Conservation (phyloP, 2,329 filamentous ascomycete genomes). For the Colletotrichum navitas region DNA sequence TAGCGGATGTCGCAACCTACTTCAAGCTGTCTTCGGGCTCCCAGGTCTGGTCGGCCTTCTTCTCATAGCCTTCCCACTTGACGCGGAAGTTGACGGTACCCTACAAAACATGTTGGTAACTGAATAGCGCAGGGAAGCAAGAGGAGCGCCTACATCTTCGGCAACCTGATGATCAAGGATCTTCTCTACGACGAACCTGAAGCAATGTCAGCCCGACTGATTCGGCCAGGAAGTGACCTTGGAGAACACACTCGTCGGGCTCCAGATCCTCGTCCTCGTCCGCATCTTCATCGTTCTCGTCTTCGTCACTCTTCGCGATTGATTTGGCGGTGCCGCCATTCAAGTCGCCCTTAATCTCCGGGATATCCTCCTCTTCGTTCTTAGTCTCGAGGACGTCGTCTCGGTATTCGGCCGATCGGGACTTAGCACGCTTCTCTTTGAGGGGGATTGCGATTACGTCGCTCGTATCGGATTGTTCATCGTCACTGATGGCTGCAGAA, state of each 20-base stretch:
- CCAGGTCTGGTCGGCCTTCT: constrained; percentile 80
- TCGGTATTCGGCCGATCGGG: constrained; percentile 27
- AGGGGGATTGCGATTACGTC: constrained; percentile 30
- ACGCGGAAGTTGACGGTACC: constrained; percentile 74
- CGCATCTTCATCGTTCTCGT: constrained; percentile 53
- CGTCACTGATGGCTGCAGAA: constrained; percentile 54
- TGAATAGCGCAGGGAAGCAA: background rate
- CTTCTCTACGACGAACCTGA: constrained; percentile 79
- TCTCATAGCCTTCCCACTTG: constrained; percentile 85
- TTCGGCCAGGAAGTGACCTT: background rate
- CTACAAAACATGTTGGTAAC: constrained; percentile 47
- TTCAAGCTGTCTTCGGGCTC: constrained; percentile 79
- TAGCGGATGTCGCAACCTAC: constrained; percentile 53
- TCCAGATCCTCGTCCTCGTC: constrained; percentile 58
- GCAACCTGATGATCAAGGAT: constrained; percentile 76
- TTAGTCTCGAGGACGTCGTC: constrained; percentile 27
- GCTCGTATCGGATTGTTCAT: constrained; percentile 50
- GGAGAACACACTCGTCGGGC: constrained; percentile 46
- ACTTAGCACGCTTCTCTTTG: constrained; percentile 28
- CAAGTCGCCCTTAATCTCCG: constrained; percentile 26
- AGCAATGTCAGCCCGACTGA: constrained; percentile 38
- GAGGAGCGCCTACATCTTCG: constrained; percentile 59
- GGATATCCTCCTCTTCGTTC: constrained; percentile 22
- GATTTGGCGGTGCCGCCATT: constrained; percentile 43
- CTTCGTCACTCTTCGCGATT: constrained; percentile 45